Base-by-base conservation (phyloP, 345 rosid species). In the Populus tremula region DNA sequence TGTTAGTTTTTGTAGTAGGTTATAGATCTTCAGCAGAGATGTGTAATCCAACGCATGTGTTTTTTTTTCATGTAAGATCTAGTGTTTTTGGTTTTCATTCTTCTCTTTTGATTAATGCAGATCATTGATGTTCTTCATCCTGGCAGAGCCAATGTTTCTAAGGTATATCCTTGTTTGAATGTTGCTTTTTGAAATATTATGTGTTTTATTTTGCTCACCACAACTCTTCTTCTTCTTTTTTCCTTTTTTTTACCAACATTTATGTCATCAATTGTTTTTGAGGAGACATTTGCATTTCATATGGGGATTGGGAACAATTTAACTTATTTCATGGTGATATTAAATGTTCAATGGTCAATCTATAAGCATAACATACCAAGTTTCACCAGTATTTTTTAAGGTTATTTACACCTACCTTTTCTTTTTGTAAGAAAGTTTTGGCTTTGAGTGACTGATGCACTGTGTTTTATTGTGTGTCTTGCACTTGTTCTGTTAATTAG, bases 61-160 rank as follows among this genome's bases (percentile, higher is more conserved):
- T 59, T 5, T 12, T 10, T 56, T 53, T 59, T 59, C 27, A 59
- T n/a, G 5, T n/a, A 59, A 23, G 64, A 18, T 65, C n/a, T 17
- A 65, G 68, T 4, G 41, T 27, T 67, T 45, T 16, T 41, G 73
- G 49, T 43, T 21, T 35, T 59, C n/a, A 29, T 14, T 53, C n/a
- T 17, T 29, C 5, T 29, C 25, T 11, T n/a, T 54, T 23, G 50
- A 6, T 47, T 8, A 18, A 47, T 73, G 75, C 88, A 95, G 99
- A 85, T 95, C 25, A 91, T 95, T 71, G 99, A 95, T 87, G 99
- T 93, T 76, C 92, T 95, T 77, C 99, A 95, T 84, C 99, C 99
- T 1, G 97, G 99, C 11, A 86, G 96, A 61, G 82, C 99, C 71
- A 95, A 95, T 90, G 99, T 95, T 53, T 88, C 98, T 43, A 95